Conservation (phyloP, 2,329 filamentous ascomycete genomes). For the Trichophyton schoenleinii region DNA sequence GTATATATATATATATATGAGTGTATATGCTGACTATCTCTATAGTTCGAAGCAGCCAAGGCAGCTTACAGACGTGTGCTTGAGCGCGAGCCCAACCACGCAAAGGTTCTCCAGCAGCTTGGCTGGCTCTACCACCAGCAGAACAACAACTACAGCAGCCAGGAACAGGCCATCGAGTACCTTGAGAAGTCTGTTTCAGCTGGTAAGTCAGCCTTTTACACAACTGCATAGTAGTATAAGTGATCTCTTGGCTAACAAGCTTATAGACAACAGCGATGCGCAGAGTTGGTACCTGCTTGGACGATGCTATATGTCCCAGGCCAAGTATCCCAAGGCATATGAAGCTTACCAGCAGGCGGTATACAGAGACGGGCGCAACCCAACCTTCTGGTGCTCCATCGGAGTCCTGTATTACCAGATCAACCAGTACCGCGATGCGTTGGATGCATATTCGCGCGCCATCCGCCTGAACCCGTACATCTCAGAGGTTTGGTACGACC, state of each 20-base stretch:
- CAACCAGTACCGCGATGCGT: slow-evolving; percentile 95
- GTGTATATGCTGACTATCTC: slow-evolving; percentile 18
- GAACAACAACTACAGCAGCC: slow-evolving; percentile 77
- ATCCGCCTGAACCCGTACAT: slow-evolving; percentile 97
- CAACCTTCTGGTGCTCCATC: slow-evolving; percentile 99
- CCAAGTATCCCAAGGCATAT: slow-evolving; percentile 97
- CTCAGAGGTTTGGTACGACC: slow-evolving; percentile 97
- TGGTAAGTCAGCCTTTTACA: slow-evolving; percentile 46
- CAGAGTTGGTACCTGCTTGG: slow-evolving; percentile 98
- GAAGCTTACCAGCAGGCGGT: slow-evolving; percentile 98
- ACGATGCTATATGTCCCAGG: slow-evolving; percentile 97
- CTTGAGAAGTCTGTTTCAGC: slow-evolving; percentile 91
- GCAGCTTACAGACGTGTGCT: slow-evolving; percentile 83
- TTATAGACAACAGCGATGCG: slow-evolving; percentile 74
- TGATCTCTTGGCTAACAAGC: slow-evolving; percentile 2
- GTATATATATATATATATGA: too few species aligned
- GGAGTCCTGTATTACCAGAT: slow-evolving; percentile 99
- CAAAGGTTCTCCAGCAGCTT: slow-evolving; percentile 94
- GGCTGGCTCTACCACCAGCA: slow-evolving; percentile 97
- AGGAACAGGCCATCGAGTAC: slow-evolving; percentile 94
- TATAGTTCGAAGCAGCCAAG: slow-evolving; percentile 83
- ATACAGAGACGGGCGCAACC: slow-evolving; percentile 92
- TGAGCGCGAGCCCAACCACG: slow-evolving; percentile 87
- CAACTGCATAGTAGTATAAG: background rate
- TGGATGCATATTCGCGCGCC: slow-evolving; percentile 93